Conservation (phyloP, 805 yeast genomes). For the Candida michaelii region DNA sequence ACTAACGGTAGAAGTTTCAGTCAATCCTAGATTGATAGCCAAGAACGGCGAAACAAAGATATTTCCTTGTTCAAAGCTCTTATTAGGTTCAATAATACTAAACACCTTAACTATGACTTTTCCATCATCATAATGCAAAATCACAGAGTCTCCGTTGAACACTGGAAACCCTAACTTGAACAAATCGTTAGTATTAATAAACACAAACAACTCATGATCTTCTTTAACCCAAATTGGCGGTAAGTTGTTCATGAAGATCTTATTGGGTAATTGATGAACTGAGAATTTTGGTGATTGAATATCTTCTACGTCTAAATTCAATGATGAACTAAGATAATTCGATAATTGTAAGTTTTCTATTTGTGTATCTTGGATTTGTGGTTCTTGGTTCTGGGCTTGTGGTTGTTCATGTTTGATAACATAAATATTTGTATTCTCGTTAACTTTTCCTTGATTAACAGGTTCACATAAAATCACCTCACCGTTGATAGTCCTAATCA, state of each 20-base stretch:
- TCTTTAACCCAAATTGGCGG: conserved; percentile 26
- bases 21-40: conserved; percentile 46
- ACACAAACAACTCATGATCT: conserved; percentile 38
- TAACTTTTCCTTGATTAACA: conserved; percentile 61
- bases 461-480: conserved; percentile 68
- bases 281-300: conserved; percentile 16
- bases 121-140: conserved; percentile 20
- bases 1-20: conserved; percentile 19
- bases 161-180: conserved; percentile 53
- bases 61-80: conserved; percentile 30
- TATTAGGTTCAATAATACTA: conserved; percentile 66
- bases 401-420: conserved; percentile 38
- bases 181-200: conserved; percentile 49
- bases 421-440: conserved; percentile 49
- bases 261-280: conserved; percentile 30
- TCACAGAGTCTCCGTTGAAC: conserved; percentile 67
- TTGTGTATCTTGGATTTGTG: conserved; percentile 14
- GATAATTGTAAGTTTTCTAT: conserved; percentile 29
- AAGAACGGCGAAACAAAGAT: conserved; percentile 66
- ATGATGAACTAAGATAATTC: conserved; percentile 29
- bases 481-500: conserved; percentile 47
- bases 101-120: conserved; percentile 43
- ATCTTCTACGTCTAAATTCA: conserved; percentile 18
- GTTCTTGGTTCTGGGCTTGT: not conserved
- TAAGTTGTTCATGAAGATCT: conserved; percentile 22